Evolutionary conservation across 768 basidiomycete species (phyloP), one percentile per base, ranked within the genome.

Genomic region (Cyathus striatus): DNA sequence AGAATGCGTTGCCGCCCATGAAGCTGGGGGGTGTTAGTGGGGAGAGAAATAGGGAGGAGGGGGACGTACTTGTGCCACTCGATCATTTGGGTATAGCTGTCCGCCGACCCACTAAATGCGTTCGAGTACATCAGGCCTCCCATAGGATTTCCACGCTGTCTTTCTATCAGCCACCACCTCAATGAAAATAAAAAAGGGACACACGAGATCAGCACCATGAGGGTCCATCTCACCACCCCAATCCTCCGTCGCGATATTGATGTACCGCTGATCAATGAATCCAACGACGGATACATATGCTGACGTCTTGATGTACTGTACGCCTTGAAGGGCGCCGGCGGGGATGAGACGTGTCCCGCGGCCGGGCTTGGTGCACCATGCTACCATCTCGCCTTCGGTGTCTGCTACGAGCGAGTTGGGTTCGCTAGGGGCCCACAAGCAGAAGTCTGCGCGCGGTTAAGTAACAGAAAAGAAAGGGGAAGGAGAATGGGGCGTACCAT

Each of bases 331-430:
- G 27, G 83, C 70, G 24, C 79, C 81, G 0, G 56, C 59, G n/a
- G 83, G 83, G 23, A 90, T 86, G 43, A 81, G 55, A 47, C 88
- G 81, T 2, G 83, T 77, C 3, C 88, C 88, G 39, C 72, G 75
- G 12, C 75, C 76, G 2, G 71, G 70, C 56, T 82, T 78, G 13
- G 78, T 78, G 63, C 86, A 91, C 72, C 77, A 90, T 0, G 85
- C 76, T 3, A 90, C 85, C 49, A 77, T 79, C 51, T 77, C 64
- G 30, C 72, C 79, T 56, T 90, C 87, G 1, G 73, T 75, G 49
- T 83, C 72, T 22, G 72, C 81, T 40, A 90, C 79, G 20, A 67
- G 58, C 21, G 73, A 70, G 58, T 75, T 65, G 3, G 74, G 63
- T 17, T 62, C 60, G 1, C 66, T 50, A 1, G 81, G 74, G 18